These are phyloP conservation scores for Amyloporia xantha DNA, from an alignment of 768 basidiomycete species.

Conservation along the genomic window DNA sequence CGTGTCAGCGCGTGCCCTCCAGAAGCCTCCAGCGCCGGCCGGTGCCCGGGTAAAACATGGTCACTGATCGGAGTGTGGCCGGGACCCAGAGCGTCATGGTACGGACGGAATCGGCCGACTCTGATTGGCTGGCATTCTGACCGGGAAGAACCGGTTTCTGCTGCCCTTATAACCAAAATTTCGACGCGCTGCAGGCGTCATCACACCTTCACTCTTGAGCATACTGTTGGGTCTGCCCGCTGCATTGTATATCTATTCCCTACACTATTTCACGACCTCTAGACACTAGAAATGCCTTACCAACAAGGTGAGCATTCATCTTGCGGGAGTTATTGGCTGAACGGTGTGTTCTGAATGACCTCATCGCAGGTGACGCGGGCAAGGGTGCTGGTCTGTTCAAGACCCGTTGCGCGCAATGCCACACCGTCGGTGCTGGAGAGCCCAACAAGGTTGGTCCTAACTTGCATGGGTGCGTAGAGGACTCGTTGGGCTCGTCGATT, in stretches of 20 bases:
- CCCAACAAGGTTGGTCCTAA: conserved; percentile 92
- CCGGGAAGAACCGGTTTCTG: conserved; percentile 22
- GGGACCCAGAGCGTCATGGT: neutral
- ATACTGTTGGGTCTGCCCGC: conserved; percentile 8
- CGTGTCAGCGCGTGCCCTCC: neutral
- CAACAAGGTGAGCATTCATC: conserved; percentile 32
- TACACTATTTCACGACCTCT: conserved; percentile 20
- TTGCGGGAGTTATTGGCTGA: too few relatives aligned
- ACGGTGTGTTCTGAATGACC: neutral
- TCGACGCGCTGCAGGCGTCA: conserved; percentile 12
- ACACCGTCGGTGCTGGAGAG: conserved; percentile 74
- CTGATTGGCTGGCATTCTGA: conserved; percentile 17
- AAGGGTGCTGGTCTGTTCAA: conserved; percentile 97
- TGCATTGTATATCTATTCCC: conserved; percentile 13
- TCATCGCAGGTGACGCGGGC: conserved; percentile 59
- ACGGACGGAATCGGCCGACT: conserved; percentile 16
- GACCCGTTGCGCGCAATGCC: conserved; percentile 92
- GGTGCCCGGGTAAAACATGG: neutral
- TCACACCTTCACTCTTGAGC: conserved; percentile 10
- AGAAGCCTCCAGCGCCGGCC: neutral
- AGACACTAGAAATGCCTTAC: conserved; percentile 36
- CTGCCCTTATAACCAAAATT: conserved; percentile 20
- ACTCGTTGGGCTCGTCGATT: neutral
- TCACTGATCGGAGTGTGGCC: neutral
- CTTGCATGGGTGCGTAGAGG: conserved; percentile 70